Base-by-base conservation (phyloP, 257 asterid genomes). In the Asclepias syriaca region DNA sequence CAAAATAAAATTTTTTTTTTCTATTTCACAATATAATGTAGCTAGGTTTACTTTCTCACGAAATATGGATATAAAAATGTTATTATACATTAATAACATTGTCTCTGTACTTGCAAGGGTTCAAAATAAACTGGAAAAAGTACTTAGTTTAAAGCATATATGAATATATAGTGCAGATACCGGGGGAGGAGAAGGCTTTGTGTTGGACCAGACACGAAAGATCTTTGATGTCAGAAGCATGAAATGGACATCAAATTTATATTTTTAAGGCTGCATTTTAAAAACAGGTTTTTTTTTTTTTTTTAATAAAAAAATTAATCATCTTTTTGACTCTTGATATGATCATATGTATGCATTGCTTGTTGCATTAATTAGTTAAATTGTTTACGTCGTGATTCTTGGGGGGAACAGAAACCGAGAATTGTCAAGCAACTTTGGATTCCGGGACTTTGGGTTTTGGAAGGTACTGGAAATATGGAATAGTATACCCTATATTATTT, bases 341-440 rank as follows among this genome's bases (percentile, higher is more conserved):
- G 16, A 14, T 48, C 14, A 24, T 24, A 24, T 48, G 16, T 14
- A 61, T 32, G 66, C 46, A 61, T 29, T 59, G 40, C 8, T 14
- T 24, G 55, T 19, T 6, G n/a, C 54, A 73, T 79, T 74, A 34
- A 43, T 6, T 43, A 43, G 12, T 43, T 40, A 76, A 77, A 77
- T 79, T 43, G 43, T 66, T 46, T 65, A 77, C 80, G 82, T 75
- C 80, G 82, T 75, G 83, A 87, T 84, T 83, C 83, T 81, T 79
- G 85, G 79, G 85, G 79, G 87, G 86, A 75, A 69, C 94, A 71
- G 65, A 65, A 43, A 48, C 73, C 90, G 82, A 86, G 81, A 78
- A 69, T 61, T 69, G 70, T 67, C 61, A 37, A 63, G 83, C 67
- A 74, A 75, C 88, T 50, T 83, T 82, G 79, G 76, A 76, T 78